Evolutionary conservation across 352 stramenopile species (phyloP), one percentile per base, ranked within the genome.

Genomic region (Phytophthora capsici): DNA sequence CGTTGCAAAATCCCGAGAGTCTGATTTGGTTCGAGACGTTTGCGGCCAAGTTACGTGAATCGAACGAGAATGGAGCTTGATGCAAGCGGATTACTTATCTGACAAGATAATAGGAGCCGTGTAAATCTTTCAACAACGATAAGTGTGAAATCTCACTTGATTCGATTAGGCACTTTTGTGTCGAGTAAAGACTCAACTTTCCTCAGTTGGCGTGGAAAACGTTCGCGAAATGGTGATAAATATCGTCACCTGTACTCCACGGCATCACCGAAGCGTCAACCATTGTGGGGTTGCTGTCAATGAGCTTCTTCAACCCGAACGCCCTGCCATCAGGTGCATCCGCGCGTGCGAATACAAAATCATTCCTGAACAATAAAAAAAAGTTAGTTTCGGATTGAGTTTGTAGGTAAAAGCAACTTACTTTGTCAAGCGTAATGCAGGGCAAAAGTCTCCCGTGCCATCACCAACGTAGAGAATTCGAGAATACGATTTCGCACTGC

Each of bases 401-500:
- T 34, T 12, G 28, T 34, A 14, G 8, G 28, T 34, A 12, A 34
- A 34, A 34, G 2, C 6, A 54, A 45, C 55, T 46, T 60, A 90
- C 82, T 68, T 78, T 32, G 77, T 77, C 17, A 91, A 70, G 1
- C 76, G 61, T 3, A 70, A 79, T 0, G 71, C 57, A 6, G 85
- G 77, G 41, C 85, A 93, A 30, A 83, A 91, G 45, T 93, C 85
- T 5, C 85, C 85, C 8, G 34, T 41, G 16, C 85, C 85, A 56
- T 93, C 85, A 16, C 85, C 82, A 10, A 93, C 69, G 67, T 93
- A 93, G 10, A 93, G 30, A 13, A 93, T 66, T 12, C 70, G 69
- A 10, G 77, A 46, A 52, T 77, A 89, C 0, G 4, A 10, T 1
- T 68, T 63, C 0, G 67, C 43, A 0, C 14, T 48, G 10, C 70